Percentiles rank a stretch among this genome's conserved stretches.
These are phyloP conservation scores for Jatropha curcas DNA, from an alignment of 345 rosid genomes.

Conservation along the genomic window DNA sequence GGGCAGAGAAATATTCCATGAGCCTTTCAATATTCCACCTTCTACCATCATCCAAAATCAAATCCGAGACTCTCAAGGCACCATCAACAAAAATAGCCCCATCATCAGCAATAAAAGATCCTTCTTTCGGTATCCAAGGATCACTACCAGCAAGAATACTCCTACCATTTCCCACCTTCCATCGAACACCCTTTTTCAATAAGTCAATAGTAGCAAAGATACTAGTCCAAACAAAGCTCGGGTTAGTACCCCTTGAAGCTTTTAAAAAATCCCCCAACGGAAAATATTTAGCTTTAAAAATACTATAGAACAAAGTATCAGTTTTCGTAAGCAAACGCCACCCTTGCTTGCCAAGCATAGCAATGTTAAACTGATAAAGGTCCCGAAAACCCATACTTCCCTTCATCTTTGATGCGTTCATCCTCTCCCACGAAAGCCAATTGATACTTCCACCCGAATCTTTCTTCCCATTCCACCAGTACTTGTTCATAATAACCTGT, in stretches of 20 bases:
- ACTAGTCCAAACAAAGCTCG: neutral
- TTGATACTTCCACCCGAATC: neutral
- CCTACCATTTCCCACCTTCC: no score
- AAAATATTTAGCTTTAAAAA: neutral
- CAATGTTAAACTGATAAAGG: neutral
- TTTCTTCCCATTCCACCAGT: neutral
- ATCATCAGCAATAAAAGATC: no score
- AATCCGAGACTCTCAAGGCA: no score
- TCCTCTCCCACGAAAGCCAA: neutral
- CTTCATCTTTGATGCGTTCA: neutral
- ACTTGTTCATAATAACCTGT: neutral
- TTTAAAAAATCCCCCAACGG: neutral
- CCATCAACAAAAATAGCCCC: no score
- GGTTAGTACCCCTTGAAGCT: neutral
- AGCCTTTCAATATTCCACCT: no score
- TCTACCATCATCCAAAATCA: no score
- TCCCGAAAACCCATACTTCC: neutral
- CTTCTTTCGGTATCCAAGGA: no score
- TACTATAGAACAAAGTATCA: neutral
- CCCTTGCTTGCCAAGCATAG: neutral
- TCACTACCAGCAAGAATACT: no score
- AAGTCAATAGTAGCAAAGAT: neutral
- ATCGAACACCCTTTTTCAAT: no score
- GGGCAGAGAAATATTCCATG: no score
- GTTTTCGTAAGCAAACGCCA: neutral